These are phyloP conservation scores for Pichia sp. DNA, from an alignment of 1,139 yeast species.

Conservation along the genomic window DNA sequence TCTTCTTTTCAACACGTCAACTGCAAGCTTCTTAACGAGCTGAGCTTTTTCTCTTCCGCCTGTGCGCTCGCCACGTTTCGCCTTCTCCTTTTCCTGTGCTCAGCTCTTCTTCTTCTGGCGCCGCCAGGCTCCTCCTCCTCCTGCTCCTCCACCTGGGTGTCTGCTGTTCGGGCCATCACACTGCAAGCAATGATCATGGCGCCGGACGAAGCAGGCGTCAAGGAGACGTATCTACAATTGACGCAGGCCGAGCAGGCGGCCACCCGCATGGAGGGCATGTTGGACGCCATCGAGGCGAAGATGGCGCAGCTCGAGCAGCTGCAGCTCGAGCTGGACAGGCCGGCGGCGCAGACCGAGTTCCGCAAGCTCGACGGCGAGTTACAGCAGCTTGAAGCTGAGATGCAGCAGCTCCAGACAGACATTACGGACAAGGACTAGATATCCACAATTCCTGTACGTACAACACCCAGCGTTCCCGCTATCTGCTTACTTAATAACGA, in stretches of 20 bases:
- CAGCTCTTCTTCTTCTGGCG: not conserved
- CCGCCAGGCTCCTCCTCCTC: no score
- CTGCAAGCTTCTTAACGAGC: not conserved
- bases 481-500: not conserved
- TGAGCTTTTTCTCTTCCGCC: not conserved
- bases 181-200: constrained; percentile 2
- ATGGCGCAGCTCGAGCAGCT: constrained; percentile 38
- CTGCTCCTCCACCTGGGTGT: no score
- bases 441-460: not conserved
- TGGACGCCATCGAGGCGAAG: constrained; percentile 52
- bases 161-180: not conserved
- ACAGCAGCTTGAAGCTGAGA: constrained; percentile 10
- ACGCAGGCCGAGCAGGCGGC: constrained; percentile 23
- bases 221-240: constrained; percentile 13
- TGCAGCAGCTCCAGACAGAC: constrained; percentile 4
- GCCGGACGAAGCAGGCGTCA: constrained; percentile 1
- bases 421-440: not conserved
- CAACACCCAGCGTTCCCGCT: not conserved
- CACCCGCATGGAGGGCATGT: constrained; percentile 45
- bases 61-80: constrained; percentile 1
- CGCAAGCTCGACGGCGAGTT: constrained; percentile 3
- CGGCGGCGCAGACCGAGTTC: not conserved
- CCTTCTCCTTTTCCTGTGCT: not conserved
- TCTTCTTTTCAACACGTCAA: not conserved
- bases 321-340: not conserved